Conservation (phyloP, 1,284 basidiomycete species). For the Uromyces viciae-fabae region DNA sequence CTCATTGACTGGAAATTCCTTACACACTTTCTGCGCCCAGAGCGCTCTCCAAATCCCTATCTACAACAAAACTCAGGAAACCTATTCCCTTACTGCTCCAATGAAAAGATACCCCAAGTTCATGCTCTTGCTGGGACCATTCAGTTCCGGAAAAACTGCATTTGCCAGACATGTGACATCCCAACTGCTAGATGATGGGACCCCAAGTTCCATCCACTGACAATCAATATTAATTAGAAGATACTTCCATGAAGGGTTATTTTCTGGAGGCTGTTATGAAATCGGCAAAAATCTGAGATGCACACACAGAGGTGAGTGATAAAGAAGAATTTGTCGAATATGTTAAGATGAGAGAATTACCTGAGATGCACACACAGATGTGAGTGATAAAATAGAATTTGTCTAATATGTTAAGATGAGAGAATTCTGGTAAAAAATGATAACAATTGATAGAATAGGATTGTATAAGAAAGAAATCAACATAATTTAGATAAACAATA, state of each 20-base stretch:
- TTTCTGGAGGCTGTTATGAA: not conserved
- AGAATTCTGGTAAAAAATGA: too few species aligned
- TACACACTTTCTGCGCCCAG: too few species aligned
- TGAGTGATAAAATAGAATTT: too few species aligned
- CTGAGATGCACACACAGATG: not conserved
- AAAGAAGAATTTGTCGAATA: not conserved
- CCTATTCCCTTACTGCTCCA: not conserved
- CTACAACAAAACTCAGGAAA: not conserved
- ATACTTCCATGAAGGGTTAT: not conserved
- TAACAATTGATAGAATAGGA: too few species aligned
- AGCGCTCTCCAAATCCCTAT: too few species aligned
- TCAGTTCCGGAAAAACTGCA: not conserved
- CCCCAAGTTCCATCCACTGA: not conserved
- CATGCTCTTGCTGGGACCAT: not conserved
- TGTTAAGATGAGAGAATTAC: not conserved
- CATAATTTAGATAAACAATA: too few species aligned
- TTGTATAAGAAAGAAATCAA: too few species aligned
- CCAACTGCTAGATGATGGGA: not conserved
- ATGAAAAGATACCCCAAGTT: not conserved
- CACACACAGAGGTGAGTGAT: too few species aligned
- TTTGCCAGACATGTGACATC: not conserved
- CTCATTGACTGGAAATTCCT: too few species aligned
- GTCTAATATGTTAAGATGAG: too few species aligned
- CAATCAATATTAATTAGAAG: not conserved
- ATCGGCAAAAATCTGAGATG: not conserved